phyloP scores from a whole-genome alignment of 108 stramenopile species.

The Bacterosira constricta region DNA sequence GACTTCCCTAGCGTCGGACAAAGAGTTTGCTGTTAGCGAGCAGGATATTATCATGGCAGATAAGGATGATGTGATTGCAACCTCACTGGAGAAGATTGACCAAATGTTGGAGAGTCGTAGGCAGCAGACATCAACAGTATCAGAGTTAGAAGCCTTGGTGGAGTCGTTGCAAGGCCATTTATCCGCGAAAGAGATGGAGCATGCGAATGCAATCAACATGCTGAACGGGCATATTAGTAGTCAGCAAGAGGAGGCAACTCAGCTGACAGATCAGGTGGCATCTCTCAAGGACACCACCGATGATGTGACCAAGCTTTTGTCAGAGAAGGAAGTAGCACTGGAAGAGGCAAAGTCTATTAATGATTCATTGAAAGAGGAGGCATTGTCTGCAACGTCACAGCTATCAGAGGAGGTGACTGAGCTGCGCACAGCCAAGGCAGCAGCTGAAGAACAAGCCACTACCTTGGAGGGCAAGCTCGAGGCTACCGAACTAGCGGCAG shows the following conservation, averaged over 20 bases:
- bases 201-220: neutral
- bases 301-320: neutral
- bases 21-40: constrained; percentile 45
- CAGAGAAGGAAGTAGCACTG: neutral
- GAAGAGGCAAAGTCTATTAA: neutral
- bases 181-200: constrained; percentile 9
- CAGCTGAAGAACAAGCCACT: neutral
- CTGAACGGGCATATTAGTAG: neutral
- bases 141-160: constrained; percentile 26
- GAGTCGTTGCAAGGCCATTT: constrained; percentile 26
- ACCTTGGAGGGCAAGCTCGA: neutral
- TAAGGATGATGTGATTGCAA: constrained; percentile 35
- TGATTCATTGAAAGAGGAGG: neutral
- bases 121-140: constrained; percentile 13
- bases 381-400: neutral
- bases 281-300: neutral
- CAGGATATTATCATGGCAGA: constrained; percentile 39
- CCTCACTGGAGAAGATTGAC: constrained; percentile 40
- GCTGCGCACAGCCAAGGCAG: neutral
- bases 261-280: neutral
- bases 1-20: constrained; percentile 37
- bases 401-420: neutral
- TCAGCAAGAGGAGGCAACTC: neutral
- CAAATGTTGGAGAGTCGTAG: constrained; percentile 11
- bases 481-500: neutral